These are phyloP conservation scores for Ligustrum vulgare DNA, from an alignment of 257 asterid genomes.

Conservation along the genomic window DNA sequence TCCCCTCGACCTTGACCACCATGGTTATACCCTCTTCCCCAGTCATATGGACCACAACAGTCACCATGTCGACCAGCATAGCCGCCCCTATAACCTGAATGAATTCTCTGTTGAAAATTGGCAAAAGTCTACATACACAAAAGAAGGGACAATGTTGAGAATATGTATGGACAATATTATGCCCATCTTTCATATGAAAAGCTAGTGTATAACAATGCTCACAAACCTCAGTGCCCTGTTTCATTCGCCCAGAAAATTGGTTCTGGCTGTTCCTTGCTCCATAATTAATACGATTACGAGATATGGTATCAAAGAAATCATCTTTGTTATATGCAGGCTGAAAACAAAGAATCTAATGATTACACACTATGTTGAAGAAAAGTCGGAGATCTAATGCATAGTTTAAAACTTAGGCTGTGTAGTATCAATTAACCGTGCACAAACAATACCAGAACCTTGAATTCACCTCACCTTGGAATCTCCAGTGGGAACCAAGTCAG, in stretches of 20 bases:
- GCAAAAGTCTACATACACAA: constrained; percentile 51
- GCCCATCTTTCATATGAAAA: background rate
- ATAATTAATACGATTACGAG: constrained; percentile 51
- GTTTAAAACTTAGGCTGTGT: background rate
- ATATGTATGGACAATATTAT: background rate
- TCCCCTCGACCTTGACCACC: constrained; percentile 56
- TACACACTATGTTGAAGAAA: background rate
- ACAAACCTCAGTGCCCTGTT: constrained; percentile 58
- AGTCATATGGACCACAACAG: constrained; percentile 36
- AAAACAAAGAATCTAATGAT: constrained; percentile 18
- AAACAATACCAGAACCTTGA: background rate
- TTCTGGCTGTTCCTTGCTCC: constrained; percentile 59
- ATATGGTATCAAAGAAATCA: constrained; percentile 75
- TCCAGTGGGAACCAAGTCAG: constrained; percentile 35
- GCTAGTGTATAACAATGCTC: background rate
- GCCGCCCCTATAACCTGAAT: constrained; percentile 38
- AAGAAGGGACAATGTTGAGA: background rate
- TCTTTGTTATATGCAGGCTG: constrained; percentile 84
- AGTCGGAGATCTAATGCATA: background rate
- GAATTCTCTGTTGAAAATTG: constrained; percentile 48
- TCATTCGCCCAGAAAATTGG: constrained; percentile 45
- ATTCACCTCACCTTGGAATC: constrained; percentile 48
- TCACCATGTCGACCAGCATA: constrained; percentile 49
- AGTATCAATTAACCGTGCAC: background rate
- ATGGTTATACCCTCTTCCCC: constrained; percentile 60